A percentile compares a stretch with the other conserved stretches of the same genome.
phyloP scores from a whole-genome alignment of 768 basidiomycete genomes.

The Panaeolus cyanescens region DNA sequence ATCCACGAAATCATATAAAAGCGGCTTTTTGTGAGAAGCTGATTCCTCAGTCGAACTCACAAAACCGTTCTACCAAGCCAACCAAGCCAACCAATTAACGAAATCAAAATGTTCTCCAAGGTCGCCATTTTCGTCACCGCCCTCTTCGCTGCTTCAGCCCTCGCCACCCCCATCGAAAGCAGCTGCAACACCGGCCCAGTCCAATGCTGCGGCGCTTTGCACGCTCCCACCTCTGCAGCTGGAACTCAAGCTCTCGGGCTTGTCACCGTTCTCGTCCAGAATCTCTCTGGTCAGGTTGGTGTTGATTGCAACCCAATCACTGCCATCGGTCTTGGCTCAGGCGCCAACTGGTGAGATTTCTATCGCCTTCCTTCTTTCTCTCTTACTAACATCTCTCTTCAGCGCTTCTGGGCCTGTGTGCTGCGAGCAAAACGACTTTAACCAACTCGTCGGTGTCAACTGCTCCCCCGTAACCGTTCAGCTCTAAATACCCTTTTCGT shows the following conservation, averaged over 20 bases:
- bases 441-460: not conserved
- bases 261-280: constrained; percentile 2
- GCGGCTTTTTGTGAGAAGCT: no score
- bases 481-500: not conserved
- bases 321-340: constrained; percentile 7
- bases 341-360: no score
- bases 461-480: not conserved
- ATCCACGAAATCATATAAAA: no score
- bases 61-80: not conserved
- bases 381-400: no score
- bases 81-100: not conserved
- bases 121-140: constrained; percentile 12
- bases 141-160: no score
- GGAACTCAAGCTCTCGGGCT: constrained; percentile 1
- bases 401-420: no score
- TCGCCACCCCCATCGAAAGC: no score
- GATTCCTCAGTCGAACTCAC: constrained; percentile 4
- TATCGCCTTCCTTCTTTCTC: no score
- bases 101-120: constrained; percentile 14
- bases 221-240: no score
- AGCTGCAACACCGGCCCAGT: no score
- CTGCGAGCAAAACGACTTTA: no score
- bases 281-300: constrained; percentile 9
- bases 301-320: constrained; percentile 7
- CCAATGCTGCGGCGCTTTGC: no score